A percentile compares a stretch with the other conserved stretches of the same genome.
Conservation (phyloP, 257 asterid genomes). For the Cruciata laevipes region DNA sequence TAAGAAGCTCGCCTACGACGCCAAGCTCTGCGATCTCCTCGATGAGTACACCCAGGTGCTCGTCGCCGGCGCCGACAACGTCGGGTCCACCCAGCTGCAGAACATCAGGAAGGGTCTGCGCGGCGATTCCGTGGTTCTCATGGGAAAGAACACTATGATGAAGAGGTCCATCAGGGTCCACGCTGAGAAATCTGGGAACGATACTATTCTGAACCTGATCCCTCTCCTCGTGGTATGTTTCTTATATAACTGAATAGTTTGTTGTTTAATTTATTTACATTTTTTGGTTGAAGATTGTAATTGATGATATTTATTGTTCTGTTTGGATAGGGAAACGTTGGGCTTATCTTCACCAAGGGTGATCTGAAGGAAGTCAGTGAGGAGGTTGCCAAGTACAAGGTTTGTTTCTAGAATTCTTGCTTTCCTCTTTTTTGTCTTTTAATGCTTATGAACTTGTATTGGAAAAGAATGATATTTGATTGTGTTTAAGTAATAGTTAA, state of each 20-base stretch:
- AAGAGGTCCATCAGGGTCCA: constrained; percentile 81
- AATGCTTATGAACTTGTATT: not conserved
- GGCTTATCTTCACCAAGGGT: constrained; percentile 91
- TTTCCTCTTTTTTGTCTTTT: not conserved
- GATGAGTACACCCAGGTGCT: constrained; percentile 79
- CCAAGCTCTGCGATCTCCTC: constrained; percentile 73
- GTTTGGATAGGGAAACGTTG: constrained; percentile 72
- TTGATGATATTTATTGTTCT: not conserved
- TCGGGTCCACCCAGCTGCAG: constrained; percentile 87
- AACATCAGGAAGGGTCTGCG: constrained; percentile 67
- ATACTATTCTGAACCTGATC: constrained; percentile 57
- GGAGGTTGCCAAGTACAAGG: constrained; percentile 95
- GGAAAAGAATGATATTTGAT: too few relatives aligned
- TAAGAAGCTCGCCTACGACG: constrained; percentile 75
- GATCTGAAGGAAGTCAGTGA: constrained; percentile 97
- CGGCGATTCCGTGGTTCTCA: constrained; percentile 78
- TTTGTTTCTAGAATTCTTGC: constrained; percentile 6
- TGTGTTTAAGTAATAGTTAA: too few relatives aligned
- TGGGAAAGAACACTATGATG: constrained; percentile 99
- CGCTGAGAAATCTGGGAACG: constrained; percentile 74
- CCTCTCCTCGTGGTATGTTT: constrained; percentile 75
- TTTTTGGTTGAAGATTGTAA: not conserved
- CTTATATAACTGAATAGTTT: not conserved
- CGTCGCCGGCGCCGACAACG: constrained; percentile 74
- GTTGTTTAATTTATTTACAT: not conserved